Evolutionary conservation across 2,329 filamentous ascomycete species (phyloP).

Genomic region (Talaromyces pinophilus): DNA sequence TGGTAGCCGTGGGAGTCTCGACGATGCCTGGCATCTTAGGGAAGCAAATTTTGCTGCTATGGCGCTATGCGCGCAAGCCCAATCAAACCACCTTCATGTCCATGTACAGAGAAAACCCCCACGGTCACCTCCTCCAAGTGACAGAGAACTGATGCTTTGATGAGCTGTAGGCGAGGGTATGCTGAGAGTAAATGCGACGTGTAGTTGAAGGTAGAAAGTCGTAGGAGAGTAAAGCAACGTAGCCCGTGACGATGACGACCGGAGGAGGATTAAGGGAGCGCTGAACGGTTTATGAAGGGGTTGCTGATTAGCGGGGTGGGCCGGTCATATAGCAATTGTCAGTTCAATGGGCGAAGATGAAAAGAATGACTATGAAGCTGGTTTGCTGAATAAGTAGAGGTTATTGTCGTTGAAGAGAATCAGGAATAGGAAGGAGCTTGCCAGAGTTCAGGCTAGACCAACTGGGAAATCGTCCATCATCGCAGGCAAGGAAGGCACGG

Average conservation of each 20-base stretch:
- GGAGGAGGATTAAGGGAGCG: neutral
- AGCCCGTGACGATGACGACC: neutral
- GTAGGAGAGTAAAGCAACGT: constrained; percentile 3
- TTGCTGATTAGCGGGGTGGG: neutral
- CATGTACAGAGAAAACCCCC: constrained; percentile 21
- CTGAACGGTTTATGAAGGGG: neutral
- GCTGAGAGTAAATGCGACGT: constrained; percentile 2
- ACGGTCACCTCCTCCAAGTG: constrained; percentile 23
- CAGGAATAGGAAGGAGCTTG: constrained; percentile 7
- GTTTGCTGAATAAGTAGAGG: neutral
- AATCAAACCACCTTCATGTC: constrained; percentile 43
- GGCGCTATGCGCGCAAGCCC: constrained; percentile 42
- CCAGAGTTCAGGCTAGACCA: neutral
- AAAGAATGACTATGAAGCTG: neutral
- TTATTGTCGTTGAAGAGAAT: neutral
- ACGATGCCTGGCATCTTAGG: constrained; percentile 45
- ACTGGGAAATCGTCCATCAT: constrained; percentile 10
- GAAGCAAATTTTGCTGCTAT: constrained; percentile 37
- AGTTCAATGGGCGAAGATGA: neutral
- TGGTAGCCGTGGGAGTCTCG: constrained; percentile 31
- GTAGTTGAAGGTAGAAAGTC: neutral
- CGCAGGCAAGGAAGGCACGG: constrained; percentile 12
- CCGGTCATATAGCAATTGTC: neutral
- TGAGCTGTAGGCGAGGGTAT: constrained; percentile 1
- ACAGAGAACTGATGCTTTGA: neutral